Evolutionary conservation across 2,329 filamentous ascomycete species (phyloP), one percentile per base, ranked within the genome.

Genomic region (Beauveria asiatica): DNA sequence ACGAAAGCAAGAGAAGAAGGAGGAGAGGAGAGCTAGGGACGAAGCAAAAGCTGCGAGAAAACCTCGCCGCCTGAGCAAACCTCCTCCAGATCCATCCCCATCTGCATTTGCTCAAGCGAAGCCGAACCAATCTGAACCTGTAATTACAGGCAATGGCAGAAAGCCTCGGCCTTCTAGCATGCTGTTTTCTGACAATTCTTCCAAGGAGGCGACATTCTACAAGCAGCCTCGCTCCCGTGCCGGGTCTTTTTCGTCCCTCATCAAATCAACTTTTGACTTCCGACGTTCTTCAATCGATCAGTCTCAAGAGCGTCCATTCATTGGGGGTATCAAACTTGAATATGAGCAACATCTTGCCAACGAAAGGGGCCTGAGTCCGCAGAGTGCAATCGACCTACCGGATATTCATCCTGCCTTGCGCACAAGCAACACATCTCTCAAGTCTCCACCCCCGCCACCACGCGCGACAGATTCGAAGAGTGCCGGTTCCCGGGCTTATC

Each of bases 1-100:
- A 21, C 78, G 75, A 64, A 83, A 80, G 65, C 80, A 77, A 66
- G 80, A 82, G 63, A 82, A 79, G 67, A 81, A 79, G 66, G 71
- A 72, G 16, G 73, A 75, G 41, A 78, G 74, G 57, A 77, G 73
- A 64, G 76, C 77, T 61, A 69, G 67, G 23, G 67, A 69, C 41
- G 72, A 75, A 45, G 71, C 68, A 61, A 77, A 70, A 59, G 68
- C 70, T 7, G 65, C 70, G 17, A 74, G 72, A 63, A 48, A 67
- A 63, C 63, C 64, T 62, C 66, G 64, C 49, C 69, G 72, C 4
- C 61, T 73, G 25, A 73, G 67, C 62, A 74, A 74, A 56, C 64
- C 68, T 19, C 68, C 67, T n/a, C 72, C 71, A 6, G 41, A 65
- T 6, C 62, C 64, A 3, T 65, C 67, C 6, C 64, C 61, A 1